phyloP scores from a whole-genome alignment of 768 basidiomycete genomes.

The Lactarius akahatsu region DNA sequence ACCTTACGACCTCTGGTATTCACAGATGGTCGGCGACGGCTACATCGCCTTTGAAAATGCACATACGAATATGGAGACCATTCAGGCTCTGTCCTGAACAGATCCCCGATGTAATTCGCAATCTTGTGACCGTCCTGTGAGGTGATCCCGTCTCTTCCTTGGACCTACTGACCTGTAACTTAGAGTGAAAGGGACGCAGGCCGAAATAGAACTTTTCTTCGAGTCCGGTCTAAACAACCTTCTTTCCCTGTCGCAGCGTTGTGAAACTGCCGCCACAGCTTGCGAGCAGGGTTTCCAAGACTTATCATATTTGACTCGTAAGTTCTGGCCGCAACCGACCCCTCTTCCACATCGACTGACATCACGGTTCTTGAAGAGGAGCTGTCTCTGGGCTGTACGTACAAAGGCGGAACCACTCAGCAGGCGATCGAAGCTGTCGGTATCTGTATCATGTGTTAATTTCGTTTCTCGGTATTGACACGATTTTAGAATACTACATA shows the following conservation, averaged over 20 bases:
- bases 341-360: background rate
- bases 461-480: background rate
- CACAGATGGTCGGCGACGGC: conserved; percentile 18
- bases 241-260: conserved; percentile 2
- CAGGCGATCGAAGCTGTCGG: background rate
- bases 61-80: conserved; percentile 15
- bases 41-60: conserved; percentile 22
- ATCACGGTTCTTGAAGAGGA: background rate
- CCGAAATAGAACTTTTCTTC: conserved; percentile 2
- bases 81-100: conserved; percentile 16
- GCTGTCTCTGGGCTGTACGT: conserved; percentile 2
- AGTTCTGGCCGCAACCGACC: background rate
- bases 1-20: background rate
- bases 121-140: conserved; percentile 9
- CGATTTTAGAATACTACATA: conserved; percentile 1
- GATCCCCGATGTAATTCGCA: conserved; percentile 17
- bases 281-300: conserved; percentile 5
- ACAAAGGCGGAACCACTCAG: conserved; percentile 2
- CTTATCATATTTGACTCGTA: conserved; percentile 2
- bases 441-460: background rate
- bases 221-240: conserved; percentile 2
- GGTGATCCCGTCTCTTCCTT: background rate
- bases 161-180: background rate
- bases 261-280: conserved; percentile 2
- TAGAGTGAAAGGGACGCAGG: conserved; percentile 1